Base-by-base conservation (phyloP, 129 eudicot genomes). In the Helichrysum umbraculigerum region DNA sequence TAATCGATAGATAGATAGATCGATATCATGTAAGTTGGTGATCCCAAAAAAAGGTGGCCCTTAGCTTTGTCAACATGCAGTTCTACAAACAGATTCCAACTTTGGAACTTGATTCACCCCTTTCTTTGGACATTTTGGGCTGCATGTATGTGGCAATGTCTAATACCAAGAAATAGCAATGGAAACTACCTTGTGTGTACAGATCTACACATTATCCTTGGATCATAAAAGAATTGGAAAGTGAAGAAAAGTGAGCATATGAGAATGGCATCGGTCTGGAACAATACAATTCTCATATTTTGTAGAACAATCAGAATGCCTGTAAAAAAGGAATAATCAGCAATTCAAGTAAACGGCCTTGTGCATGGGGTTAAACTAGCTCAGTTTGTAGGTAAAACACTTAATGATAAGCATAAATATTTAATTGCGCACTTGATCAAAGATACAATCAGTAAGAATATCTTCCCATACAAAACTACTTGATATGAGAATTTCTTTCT, bases 191-290 rank as follows among this genome's bases (percentile, higher is more conserved):
- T 65, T 72, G 44, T 19, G 47, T 71, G 73, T 72, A 64, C 68
- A 59, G 83, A 42, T 79, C 29, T 72, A 63, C 64, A 79, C 72
- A 35, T 79, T 34, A 52, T 79, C 73, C 67, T 72, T 64, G 64
- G 71, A 78, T 58, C 69, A 51, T 50, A 71, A 79, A 79, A 34
- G 59, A 52, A 17, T 7, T 37, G 37, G 73, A 54, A 64, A 44
- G 72, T 64, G 67, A 65, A 72, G 22, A 64, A 63, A 78, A 62
- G 66, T 62, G 72, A 78, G 72, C 50, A 61, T 78, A 70, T 47
- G 16, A 42, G 76, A 78, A 78, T 5, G n/a, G 9, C 15, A 57
- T 20, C 47, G 4, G 34, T 71, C 44, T 29, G 65, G 39, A 61
- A 78, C 30, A 76, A 70, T 44, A 71, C 57, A 47, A n/a, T n/a